phyloP scores from a whole-genome alignment of 2,329 filamentous ascomycete species.

The Microsporum ferrugineum region DNA sequence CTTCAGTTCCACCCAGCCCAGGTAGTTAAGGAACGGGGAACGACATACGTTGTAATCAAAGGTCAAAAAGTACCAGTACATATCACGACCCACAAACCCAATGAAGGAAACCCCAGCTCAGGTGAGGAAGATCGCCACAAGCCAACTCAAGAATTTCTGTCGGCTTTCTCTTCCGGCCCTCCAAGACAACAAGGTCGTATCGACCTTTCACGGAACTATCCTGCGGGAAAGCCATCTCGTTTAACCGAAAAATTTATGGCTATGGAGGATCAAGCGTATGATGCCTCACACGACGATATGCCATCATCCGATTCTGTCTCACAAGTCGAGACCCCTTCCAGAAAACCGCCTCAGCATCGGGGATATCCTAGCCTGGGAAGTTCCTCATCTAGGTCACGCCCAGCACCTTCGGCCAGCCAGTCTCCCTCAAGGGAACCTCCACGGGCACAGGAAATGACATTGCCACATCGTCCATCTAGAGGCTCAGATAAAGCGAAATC shows the following conservation, averaged over 20 bases:
- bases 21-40: neutral
- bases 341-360: neutral
- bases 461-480: neutral
- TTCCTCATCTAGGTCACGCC: too few relatives aligned
- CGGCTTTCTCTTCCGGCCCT: too few relatives aligned
- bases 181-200: too few relatives aligned
- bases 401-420: too few relatives aligned
- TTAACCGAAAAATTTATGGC: too few relatives aligned
- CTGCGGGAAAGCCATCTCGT: too few relatives aligned
- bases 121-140: too few relatives aligned
- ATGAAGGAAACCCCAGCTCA: neutral
- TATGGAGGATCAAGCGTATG: too few relatives aligned
- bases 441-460: neutral
- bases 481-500: neutral
- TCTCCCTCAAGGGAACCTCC: neutral
- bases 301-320: neutral
- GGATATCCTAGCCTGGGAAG: neutral
- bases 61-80: neutral
- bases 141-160: too few relatives aligned
- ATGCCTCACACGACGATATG: neutral
- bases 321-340: neutral
- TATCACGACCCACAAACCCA: neutral
- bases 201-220: too few relatives aligned
- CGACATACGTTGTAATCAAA: neutral
- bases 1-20: neutral